phyloP scores from a whole-genome alignment of 2,329 filamentous ascomycete species.

The Plectosphaerella cucumerina region DNA sequence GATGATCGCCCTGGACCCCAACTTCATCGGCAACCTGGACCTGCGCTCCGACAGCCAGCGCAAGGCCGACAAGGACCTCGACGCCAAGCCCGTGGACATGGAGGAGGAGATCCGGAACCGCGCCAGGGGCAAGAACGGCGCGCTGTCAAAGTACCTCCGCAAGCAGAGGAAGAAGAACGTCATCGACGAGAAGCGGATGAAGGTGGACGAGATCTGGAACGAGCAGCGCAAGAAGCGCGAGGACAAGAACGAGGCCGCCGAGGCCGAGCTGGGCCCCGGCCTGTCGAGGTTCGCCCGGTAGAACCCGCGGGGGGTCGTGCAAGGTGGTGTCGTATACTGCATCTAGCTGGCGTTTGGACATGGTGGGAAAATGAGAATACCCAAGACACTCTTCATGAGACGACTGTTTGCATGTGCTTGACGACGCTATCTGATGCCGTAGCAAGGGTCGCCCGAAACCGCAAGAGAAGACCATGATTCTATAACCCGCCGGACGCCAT shows the following conservation, averaged over 20 bases:
- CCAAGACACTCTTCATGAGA: constrained; percentile 3
- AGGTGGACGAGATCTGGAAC: constrained; percentile 77
- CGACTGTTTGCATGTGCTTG: neutral
- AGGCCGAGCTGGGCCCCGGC: constrained; percentile 77
- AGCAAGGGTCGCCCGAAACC: neutral
- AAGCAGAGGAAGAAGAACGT: constrained; percentile 93
- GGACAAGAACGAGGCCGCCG: constrained; percentile 57
- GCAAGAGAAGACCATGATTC: neutral
- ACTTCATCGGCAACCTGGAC: constrained; percentile 87
- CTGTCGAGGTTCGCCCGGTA: constrained; percentile 80
- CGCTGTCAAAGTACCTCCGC: constrained; percentile 79
- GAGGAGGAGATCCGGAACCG: constrained; percentile 67
- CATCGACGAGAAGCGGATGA: constrained; percentile 89
- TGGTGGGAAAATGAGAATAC: constrained; percentile 9
- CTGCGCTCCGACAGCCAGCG: constrained; percentile 74
- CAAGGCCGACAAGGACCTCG: constrained; percentile 73
- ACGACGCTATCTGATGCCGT: neutral
- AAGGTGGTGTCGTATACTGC: constrained; percentile 2
- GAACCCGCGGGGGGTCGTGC: constrained; percentile 32
- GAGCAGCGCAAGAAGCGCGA: constrained; percentile 65
- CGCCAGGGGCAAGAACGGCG: constrained; percentile 84
- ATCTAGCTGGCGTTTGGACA: constrained; percentile 13
- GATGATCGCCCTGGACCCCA: constrained; percentile 93
- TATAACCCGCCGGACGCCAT: neutral
- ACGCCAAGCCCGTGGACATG: constrained; percentile 57